Conservation (phyloP, 768 basidiomycete species). For the Coprinopsis marcescibilis region DNA sequence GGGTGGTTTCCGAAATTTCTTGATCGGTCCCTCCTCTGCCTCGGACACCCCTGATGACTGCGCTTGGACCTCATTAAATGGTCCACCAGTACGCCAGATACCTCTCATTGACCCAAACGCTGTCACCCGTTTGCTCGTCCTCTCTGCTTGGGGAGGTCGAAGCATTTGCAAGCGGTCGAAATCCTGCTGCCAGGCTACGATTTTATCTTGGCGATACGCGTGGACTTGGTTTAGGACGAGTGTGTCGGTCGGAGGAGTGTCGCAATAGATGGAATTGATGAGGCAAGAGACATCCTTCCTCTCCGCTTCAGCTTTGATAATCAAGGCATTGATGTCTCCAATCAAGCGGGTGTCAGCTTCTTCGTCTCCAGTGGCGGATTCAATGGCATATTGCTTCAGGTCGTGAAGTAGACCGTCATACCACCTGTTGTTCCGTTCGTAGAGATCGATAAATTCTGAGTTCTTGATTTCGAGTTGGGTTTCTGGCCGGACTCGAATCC, state of each 20-base stretch:
- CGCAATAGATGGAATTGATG: constrained; percentile 75
- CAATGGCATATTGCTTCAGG: constrained; percentile 69
- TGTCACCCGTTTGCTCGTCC: constrained; percentile 48
- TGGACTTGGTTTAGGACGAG: constrained; percentile 83
- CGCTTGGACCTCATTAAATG: constrained; percentile 48
- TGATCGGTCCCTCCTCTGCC: constrained; percentile 55
- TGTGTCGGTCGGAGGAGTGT: constrained; percentile 78
- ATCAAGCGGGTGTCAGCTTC: constrained; percentile 59
- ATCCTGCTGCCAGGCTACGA: constrained; percentile 95
- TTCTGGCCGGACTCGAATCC: constrained; percentile 81
- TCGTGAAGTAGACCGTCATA: constrained; percentile 73
- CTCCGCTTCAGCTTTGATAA: constrained; percentile 69
- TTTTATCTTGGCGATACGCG: constrained; percentile 83
- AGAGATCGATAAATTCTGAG: constrained; percentile 74
- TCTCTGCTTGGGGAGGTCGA: constrained; percentile 42
- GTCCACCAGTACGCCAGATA: constrained; percentile 60
- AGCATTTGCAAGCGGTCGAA: constrained; percentile 81
- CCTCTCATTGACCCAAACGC: constrained; percentile 65
- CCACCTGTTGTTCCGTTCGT: constrained; percentile 67
- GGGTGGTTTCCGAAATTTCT: constrained; percentile 36
- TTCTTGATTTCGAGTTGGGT: constrained; percentile 89
- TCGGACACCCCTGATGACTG: constrained; percentile 70
- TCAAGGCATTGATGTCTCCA: constrained; percentile 58
- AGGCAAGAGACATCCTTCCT: constrained; percentile 64
- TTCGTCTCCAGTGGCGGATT: constrained; percentile 76